These are phyloP conservation scores for Oryza glumipatula DNA, from an alignment of 176 grass and related monocot genomes.

Conservation along the genomic window DNA sequence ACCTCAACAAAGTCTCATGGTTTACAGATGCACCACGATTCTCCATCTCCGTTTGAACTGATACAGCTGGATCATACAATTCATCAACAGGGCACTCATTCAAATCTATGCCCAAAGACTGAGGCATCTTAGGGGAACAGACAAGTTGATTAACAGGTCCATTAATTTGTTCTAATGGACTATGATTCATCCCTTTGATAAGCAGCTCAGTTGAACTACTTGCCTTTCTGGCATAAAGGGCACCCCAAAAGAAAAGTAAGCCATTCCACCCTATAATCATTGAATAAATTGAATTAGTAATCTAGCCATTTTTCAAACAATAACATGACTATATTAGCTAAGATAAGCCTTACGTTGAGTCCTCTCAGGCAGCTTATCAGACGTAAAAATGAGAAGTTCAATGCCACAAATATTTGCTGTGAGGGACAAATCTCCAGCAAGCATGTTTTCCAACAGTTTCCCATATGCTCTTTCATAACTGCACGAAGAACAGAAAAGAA, in stretches of 20 bases:
- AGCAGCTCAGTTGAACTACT: slow-evolving; percentile 33
- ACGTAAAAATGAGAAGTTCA: slow-evolving; percentile 94
- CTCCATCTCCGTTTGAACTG: slow-evolving; percentile 39
- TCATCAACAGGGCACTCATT: slow-evolving; percentile 63
- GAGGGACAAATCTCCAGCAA: slow-evolving; percentile 74
- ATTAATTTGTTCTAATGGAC: slow-evolving; percentile 25
- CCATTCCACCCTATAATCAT: slow-evolving; percentile 89
- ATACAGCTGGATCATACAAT: slow-evolving; percentile 37
- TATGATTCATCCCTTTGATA: slow-evolving; percentile 27
- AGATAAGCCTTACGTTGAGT: slow-evolving; percentile 73
- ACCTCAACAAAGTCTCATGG: slow-evolving; percentile 28
- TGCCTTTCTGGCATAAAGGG: slow-evolving; percentile 62
- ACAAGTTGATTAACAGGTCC: slow-evolving; percentile 43
- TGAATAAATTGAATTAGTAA: slow-evolving; percentile 41
- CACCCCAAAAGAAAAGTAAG: slow-evolving; percentile 89
- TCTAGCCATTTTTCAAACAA: slow-evolving; percentile 18
- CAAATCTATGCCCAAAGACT: slow-evolving; percentile 66
- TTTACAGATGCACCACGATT: slow-evolving; percentile 41
- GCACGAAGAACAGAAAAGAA: slow-evolving; percentile 25
- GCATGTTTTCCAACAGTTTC: slow-evolving; percentile 73
- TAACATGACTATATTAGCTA: slow-evolving; percentile 24
- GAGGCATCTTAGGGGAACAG: slow-evolving; percentile 45
- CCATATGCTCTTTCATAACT: slow-evolving; percentile 80
- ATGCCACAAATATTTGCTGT: slow-evolving; percentile 60
- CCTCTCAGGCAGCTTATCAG: slow-evolving; percentile 73